A percentile compares a stretch with the other conserved stretches of the same genome.
phyloP scores from a whole-genome alignment of 2,329 filamentous ascomycete genomes.

The Trichoderma arundinaceum region DNA sequence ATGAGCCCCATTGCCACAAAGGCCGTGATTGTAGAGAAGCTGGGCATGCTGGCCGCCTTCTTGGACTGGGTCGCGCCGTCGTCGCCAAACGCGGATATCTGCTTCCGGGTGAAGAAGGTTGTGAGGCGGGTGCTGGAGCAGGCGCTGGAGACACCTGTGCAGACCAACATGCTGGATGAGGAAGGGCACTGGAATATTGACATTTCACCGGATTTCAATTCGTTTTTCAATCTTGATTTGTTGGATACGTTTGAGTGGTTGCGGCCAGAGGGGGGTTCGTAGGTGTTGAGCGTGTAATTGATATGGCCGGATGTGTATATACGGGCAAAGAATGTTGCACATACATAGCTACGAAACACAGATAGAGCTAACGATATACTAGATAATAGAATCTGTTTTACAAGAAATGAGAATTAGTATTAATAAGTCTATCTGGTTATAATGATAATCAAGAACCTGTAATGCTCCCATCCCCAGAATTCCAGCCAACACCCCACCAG shows the following conservation, averaged over 20 bases:
- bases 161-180: conserved; percentile 9
- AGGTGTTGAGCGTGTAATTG: neutral
- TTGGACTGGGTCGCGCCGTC: conserved; percentile 54
- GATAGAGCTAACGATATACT: too few relatives aligned
- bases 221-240: conserved; percentile 54
- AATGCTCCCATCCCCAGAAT: neutral
- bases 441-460: too few relatives aligned
- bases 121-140: conserved; percentile 55
- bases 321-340: too few relatives aligned
- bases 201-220: conserved; percentile 27
- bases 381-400: too few relatives aligned
- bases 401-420: too few relatives aligned
- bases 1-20: conserved; percentile 42
- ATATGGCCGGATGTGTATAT: too few relatives aligned
- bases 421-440: too few relatives aligned
- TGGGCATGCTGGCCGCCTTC: conserved; percentile 56
- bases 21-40: conserved; percentile 56
- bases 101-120: conserved; percentile 46
- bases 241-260: conserved; percentile 58
- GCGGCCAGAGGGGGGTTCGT: conserved; percentile 31
- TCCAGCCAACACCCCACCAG: conserved; percentile 9
- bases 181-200: conserved; percentile 23
- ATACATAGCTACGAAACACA: too few relatives aligned
- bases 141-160: conserved; percentile 37
- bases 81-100: conserved; percentile 54